Conservation (phyloP, 208 protist genomes). For the Trypanosoma conorhini region DNA sequence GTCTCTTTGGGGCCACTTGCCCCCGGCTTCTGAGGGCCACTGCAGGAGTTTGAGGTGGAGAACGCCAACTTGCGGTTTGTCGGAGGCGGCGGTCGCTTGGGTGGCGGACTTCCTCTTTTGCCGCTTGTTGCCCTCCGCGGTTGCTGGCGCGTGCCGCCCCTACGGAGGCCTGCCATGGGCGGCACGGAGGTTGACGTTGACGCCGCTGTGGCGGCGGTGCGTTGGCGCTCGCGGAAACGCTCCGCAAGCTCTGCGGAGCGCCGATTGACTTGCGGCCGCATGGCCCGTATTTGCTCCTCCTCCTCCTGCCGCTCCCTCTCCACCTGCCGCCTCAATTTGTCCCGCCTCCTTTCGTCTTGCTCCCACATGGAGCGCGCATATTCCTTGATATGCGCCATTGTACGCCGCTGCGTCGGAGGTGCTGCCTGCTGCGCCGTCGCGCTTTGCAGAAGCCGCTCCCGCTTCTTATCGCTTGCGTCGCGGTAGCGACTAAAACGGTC, state of each 20-base stretch:
- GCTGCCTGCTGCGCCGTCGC: conserved; percentile 18
- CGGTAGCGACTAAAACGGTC: conserved; percentile 22
- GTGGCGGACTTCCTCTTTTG: conserved; percentile 3
- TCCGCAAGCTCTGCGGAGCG: conserved; percentile 37
- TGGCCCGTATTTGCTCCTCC: conserved; percentile 10
- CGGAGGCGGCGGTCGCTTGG: background rate
- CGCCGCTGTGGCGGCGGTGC: conserved; percentile 3
- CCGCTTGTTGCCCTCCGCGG: background rate
- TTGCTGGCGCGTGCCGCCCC: conserved; percentile 5
- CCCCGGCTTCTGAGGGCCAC: background rate
- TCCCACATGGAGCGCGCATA: conserved; percentile 4
- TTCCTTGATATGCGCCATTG: conserved; percentile 8
- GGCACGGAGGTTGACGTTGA: background rate
- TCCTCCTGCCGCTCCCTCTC: conserved; percentile 31
- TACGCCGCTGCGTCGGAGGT: conserved; percentile 8
- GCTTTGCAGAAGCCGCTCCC: conserved; percentile 3
- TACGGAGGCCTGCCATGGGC: background rate
- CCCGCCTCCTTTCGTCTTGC: conserved; percentile 23
- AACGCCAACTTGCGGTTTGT: conserved; percentile 16
- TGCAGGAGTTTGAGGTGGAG: conserved; percentile 6
- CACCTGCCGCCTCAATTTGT: conserved; percentile 31
- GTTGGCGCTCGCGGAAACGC: conserved; percentile 29
- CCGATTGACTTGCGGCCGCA: conserved; percentile 17
- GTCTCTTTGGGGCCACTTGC: background rate
- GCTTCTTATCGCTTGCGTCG: conserved; percentile 25